phyloP scores from a whole-genome alignment of 2,329 filamentous ascomycete species.

The Zasmidium angulare region DNA sequence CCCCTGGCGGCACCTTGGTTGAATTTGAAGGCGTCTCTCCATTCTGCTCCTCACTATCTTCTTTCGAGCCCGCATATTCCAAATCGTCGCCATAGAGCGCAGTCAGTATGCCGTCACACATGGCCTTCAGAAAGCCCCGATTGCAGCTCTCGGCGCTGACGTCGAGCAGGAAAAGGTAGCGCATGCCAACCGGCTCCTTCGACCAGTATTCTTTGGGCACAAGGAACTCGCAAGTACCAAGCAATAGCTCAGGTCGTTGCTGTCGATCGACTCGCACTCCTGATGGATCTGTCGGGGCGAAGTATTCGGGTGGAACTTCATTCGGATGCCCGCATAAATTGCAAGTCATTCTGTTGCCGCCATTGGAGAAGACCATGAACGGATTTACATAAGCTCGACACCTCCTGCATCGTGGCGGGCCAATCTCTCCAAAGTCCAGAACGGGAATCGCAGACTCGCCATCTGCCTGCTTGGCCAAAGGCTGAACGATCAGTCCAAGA shows the following conservation, averaged over 20 bases:
- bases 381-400: constrained; percentile 98
- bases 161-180: constrained; percentile 89
- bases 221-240: constrained; percentile 91
- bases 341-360: constrained; percentile 95
- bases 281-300: constrained; percentile 82
- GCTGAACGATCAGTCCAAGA: constrained; percentile 84
- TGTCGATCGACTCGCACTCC: constrained; percentile 85
- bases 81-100: constrained; percentile 75
- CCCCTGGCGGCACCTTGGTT: constrained; percentile 67
- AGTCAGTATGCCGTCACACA: constrained; percentile 82
- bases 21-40: constrained; percentile 48
- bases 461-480: constrained; percentile 75
- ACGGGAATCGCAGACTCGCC: constrained; percentile 88
- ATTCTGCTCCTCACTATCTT: constrained; percentile 50
- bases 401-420: constrained; percentile 86
- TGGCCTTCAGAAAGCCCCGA: constrained; percentile 84
- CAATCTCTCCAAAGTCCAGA: constrained; percentile 87
- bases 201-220: constrained; percentile 99
- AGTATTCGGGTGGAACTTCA: constrained; percentile 89
- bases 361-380: constrained; percentile 95
- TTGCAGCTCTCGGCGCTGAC: constrained; percentile 89
- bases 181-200: constrained; percentile 82
- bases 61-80: constrained; percentile 49
- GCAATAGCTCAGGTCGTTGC: constrained; percentile 82
- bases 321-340: constrained; percentile 98